phyloP scores from a whole-genome alignment of 495 filamentous ascomycete genomes.

The Penicillium longicatenatum region DNA sequence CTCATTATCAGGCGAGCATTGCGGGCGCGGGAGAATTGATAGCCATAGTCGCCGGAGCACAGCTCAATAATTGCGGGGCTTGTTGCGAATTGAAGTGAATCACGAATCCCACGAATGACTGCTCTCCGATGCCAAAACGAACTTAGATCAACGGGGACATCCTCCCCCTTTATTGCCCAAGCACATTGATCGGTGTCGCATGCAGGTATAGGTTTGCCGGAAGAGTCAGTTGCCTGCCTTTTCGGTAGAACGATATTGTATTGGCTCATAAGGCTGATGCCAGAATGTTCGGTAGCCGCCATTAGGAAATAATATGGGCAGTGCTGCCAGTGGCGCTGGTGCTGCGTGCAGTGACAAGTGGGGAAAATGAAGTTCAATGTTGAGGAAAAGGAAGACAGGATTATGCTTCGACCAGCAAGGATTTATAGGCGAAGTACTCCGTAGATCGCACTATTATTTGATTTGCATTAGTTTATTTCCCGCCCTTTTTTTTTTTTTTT shows the following conservation, averaged over 20 bases:
- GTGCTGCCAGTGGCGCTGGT: slow-evolving; percentile 18
- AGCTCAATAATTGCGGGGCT: slow-evolving; percentile 19
- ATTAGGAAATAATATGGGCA: slow-evolving; percentile 16
- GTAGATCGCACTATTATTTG: slow-evolving; percentile 7
- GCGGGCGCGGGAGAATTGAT: slow-evolving; percentile 17
- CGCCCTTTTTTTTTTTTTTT: slow-evolving; percentile 5
- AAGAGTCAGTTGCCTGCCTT: slow-evolving; percentile 16
- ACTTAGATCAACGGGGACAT: slow-evolving; percentile 14
- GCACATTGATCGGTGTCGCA: slow-evolving; percentile 16
- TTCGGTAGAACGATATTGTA: slow-evolving; percentile 23
- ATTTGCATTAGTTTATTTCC: slow-evolving; percentile 4
- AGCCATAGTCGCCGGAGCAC: slow-evolving; percentile 14
- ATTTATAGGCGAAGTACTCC: slow-evolving; percentile 8
- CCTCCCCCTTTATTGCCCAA: slow-evolving; percentile 18
- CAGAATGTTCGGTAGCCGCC: slow-evolving; percentile 15
- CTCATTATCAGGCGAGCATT: slow-evolving; percentile 45
- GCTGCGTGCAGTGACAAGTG: slow-evolving; percentile 18
- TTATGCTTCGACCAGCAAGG: slow-evolving; percentile 11
- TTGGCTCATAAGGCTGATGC: slow-evolving; percentile 20
- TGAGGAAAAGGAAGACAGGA: slow-evolving; percentile 18
- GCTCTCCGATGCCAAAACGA: slow-evolving; percentile 19
- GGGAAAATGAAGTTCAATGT: slow-evolving; percentile 20
- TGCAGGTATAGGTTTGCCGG: slow-evolving; percentile 20
- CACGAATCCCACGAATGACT: slow-evolving; percentile 17
- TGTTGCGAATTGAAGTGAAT: slow-evolving; percentile 19